Percentiles rank a stretch among this genome's conserved stretches.
Conservation (phyloP, 2,329 filamentous ascomycete species). For the Phaeosphaeria sp. region DNA sequence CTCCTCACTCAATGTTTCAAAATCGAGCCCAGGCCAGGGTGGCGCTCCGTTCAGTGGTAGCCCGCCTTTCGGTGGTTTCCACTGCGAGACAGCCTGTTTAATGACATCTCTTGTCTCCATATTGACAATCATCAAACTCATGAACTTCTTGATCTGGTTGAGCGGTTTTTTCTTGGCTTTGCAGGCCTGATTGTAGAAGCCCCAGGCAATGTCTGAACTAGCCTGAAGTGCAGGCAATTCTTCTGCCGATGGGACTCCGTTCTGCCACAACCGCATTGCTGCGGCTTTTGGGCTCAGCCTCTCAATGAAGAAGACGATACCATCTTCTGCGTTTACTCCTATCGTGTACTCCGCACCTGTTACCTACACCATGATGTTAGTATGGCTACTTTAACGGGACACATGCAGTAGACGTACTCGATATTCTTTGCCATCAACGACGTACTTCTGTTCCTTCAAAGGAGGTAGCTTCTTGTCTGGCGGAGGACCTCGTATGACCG, state of each 20-base stretch:
- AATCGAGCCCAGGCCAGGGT: background rate
- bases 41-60: background rate
- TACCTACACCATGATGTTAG: slow-evolving; percentile 4
- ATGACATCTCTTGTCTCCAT: slow-evolving; percentile 14
- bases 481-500: slow-evolving; percentile 6
- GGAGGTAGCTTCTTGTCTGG: slow-evolving; percentile 7
- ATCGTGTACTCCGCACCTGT: slow-evolving; percentile 19
- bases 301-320: slow-evolving; percentile 14
- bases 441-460: slow-evolving; percentile 18
- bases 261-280: slow-evolving; percentile 7
- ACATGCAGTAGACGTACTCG: slow-evolving; percentile 7
- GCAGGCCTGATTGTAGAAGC: slow-evolving; percentile 17
- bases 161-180: slow-evolving; percentile 1
- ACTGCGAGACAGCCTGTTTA: slow-evolving; percentile 6
- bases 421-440: slow-evolving; percentile 17
- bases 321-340: slow-evolving; percentile 14
- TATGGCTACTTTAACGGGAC: background rate
- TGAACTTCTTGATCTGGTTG: slow-evolving; percentile 16
- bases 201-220: slow-evolving; percentile 27
- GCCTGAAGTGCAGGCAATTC: slow-evolving; percentile 20
- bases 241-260: background rate
- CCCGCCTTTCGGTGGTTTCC: background rate
- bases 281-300: slow-evolving; percentile 8
- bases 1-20: background rate
- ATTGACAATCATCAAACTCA: slow-evolving; percentile 14